phyloP scores from a whole-genome alignment of 1,284 basidiomycete species.

The Bjerkandera adusta region DNA sequence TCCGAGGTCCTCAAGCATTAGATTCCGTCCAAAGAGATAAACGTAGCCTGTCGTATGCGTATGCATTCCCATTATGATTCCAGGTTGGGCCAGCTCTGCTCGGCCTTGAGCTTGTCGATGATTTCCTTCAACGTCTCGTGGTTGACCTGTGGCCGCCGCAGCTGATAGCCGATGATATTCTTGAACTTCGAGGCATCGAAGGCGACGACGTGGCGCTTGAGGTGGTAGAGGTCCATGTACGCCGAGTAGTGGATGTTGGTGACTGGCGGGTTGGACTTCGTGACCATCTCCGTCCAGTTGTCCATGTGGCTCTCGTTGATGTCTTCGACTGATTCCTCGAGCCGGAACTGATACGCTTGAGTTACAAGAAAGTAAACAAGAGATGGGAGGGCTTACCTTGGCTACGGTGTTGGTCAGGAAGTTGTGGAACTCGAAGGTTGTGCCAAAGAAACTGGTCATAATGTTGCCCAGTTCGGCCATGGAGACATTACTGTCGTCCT shows the following conservation, averaged over 20 bases:
- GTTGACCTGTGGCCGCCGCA: slow-evolving; percentile 62
- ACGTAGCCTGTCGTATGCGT: not conserved
- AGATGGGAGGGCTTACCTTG: slow-evolving; percentile 44
- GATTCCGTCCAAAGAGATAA: slow-evolving; percentile 4
- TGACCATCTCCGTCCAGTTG: slow-evolving; percentile 84
- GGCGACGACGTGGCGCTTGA: slow-evolving; percentile 65
- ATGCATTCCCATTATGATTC: slow-evolving; percentile 11
- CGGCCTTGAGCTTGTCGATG: slow-evolving; percentile 76
- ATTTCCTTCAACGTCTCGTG: slow-evolving; percentile 69
- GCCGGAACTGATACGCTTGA: slow-evolving; percentile 39
- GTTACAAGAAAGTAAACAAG: slow-evolving; percentile 15
- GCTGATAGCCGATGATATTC: slow-evolving; percentile 67
- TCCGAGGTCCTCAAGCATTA: slow-evolving; percentile 2
- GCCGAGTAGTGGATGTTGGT: slow-evolving; percentile 75
- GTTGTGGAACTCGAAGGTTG: slow-evolving; percentile 85
- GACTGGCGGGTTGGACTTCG: slow-evolving; percentile 71
- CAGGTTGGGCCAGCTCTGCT: slow-evolving; percentile 68
- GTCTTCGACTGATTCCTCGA: slow-evolving; percentile 77
- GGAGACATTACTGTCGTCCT: slow-evolving; percentile 80
- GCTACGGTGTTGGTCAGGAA: slow-evolving; percentile 67
- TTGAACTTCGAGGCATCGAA: slow-evolving; percentile 74
- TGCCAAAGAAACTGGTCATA: slow-evolving; percentile 75
- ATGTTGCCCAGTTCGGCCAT: slow-evolving; percentile 72
- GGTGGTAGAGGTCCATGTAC: slow-evolving; percentile 76
- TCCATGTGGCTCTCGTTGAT: slow-evolving; percentile 87